These are phyloP conservation scores for Raffaelea arxii DNA, from an alignment of 2,329 filamentous ascomycete species.

Conservation along the genomic window DNA sequence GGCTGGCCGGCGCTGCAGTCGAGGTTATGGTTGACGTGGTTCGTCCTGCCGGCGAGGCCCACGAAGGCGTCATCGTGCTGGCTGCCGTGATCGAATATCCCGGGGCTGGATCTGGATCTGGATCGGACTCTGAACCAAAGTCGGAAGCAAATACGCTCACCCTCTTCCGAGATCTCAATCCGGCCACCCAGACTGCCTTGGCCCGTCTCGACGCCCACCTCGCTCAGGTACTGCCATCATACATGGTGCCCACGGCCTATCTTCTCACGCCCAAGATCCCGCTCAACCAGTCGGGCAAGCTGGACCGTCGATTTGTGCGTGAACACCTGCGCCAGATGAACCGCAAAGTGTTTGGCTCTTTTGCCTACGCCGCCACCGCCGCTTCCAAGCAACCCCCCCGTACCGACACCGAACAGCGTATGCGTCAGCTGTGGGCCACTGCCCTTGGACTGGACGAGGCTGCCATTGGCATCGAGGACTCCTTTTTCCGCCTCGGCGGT, in stretches of 20 bases:
- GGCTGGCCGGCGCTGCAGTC: neutral
- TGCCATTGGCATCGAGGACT: constrained; percentile 31
- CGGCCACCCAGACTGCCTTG: too few relatives aligned
- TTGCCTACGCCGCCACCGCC: neutral
- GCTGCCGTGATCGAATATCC: constrained; percentile 18
- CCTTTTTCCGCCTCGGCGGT: constrained; percentile 37
- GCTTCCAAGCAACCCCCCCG: constrained; percentile 33
- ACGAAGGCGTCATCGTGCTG: neutral
- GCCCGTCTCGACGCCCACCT: constrained; percentile 11
- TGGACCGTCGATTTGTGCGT: neutral
- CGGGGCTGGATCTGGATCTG: too few relatives aligned
- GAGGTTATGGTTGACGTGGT: constrained; percentile 12
- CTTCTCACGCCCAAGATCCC: constrained; percentile 3
- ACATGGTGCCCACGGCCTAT: neutral
- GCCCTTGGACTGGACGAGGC: constrained; percentile 29
- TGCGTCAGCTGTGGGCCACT: constrained; percentile 38
- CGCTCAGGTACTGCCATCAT: neutral
- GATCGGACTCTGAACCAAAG: neutral
- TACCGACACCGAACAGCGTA: constrained; percentile 35
- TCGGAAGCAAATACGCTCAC: neutral
- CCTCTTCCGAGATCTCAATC: constrained; percentile 29
- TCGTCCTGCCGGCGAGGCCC: too few relatives aligned
- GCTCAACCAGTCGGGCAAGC: constrained; percentile 23
- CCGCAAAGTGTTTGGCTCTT: too few relatives aligned
- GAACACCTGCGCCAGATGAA: neutral